phyloP scores from a whole-genome alignment of 2,329 filamentous ascomycete genomes.

The Pseudogymnoascus sp. region DNA sequence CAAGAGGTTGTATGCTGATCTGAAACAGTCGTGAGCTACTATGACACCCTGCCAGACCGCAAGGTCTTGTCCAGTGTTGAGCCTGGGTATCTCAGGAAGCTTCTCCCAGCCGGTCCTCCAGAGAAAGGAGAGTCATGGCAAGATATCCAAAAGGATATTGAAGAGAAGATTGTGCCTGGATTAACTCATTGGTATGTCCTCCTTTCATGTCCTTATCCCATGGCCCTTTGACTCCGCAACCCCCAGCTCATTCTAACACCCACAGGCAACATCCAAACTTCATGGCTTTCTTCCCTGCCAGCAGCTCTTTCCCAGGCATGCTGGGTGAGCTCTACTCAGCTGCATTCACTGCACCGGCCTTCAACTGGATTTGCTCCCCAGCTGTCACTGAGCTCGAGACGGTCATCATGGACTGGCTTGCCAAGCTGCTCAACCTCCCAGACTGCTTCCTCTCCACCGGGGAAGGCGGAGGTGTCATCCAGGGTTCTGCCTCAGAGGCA shows the following conservation, averaged over 20 bases:
- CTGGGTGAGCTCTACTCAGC: constrained; percentile 88
- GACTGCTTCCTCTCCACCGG: constrained; percentile 64
- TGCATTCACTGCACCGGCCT: constrained; percentile 80
- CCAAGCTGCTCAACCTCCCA: constrained; percentile 65
- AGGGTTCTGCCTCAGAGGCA: constrained; percentile 82
- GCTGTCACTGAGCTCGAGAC: constrained; percentile 92
- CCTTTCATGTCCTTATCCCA: not conserved
- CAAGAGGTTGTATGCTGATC: constrained; percentile 13
- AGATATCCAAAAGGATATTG: constrained; percentile 74
- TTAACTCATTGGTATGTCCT: constrained; percentile 68
- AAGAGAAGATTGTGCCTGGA: constrained; percentile 79
- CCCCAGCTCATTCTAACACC: constrained; percentile 3
- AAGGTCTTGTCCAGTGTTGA: constrained; percentile 69
- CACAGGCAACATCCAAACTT: constrained; percentile 76
- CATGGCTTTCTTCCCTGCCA: constrained; percentile 90
- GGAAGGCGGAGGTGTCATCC: constrained; percentile 82
- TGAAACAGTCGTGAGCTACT: constrained; percentile 67
- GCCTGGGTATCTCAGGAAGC: constrained; percentile 76
- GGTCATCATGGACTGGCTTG: constrained; percentile 86
- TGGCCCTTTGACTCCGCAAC: not conserved
- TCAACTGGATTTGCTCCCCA: constrained; percentile 95
- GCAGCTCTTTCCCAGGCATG: constrained; percentile 73
- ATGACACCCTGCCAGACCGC: constrained; percentile 61
- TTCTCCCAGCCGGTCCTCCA: constrained; percentile 62
- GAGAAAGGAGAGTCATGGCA: constrained; percentile 64